Conservation (phyloP, 208 protist genomes). For the Leishmania guyanensis region DNA sequence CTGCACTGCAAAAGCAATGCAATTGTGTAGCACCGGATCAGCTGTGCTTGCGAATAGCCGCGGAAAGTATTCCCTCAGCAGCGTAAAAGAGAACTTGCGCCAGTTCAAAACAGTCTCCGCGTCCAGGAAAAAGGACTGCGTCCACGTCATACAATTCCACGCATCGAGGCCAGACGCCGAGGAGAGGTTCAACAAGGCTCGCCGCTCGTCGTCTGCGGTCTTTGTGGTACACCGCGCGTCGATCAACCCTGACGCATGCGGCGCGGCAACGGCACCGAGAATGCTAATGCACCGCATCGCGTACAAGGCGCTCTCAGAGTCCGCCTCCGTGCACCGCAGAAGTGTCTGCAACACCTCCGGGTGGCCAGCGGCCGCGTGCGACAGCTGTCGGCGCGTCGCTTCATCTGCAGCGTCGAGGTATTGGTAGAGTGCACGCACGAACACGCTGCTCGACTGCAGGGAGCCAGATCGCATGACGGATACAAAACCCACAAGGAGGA, state of each 20-base stretch:
- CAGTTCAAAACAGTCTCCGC: slow-evolving; percentile 63
- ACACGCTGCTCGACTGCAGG: slow-evolving; percentile 74
- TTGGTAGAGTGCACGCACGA: slow-evolving; percentile 71
- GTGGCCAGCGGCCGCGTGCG: slow-evolving; percentile 39
- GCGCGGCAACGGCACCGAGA: slow-evolving; percentile 62
- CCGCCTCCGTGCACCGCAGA: slow-evolving; percentile 51
- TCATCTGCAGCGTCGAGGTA: slow-evolving; percentile 53
- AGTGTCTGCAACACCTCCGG: slow-evolving; percentile 67
- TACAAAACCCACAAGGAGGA: slow-evolving; percentile 51
- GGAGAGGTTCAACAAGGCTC: background rate
- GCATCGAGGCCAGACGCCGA: background rate
- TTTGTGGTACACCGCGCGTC: background rate
- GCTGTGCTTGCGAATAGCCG: slow-evolving; percentile 77
- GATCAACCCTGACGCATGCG: background rate
- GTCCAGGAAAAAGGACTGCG: slow-evolving; percentile 31
- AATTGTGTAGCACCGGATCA: slow-evolving; percentile 80
- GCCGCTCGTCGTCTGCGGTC: background rate
- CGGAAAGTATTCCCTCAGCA: slow-evolving; percentile 75
- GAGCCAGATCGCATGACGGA: slow-evolving; percentile 74
- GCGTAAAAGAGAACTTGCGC: slow-evolving; percentile 56
- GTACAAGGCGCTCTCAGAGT: slow-evolving; percentile 49
- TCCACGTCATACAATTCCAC: background rate
- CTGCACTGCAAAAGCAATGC: slow-evolving; percentile 85
- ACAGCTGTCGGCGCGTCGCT: slow-evolving; percentile 46
- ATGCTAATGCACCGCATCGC: slow-evolving; percentile 77